phyloP scores from a whole-genome alignment of 2,329 filamentous ascomycete genomes.

The Phaeophleospora eucalypticola region DNA sequence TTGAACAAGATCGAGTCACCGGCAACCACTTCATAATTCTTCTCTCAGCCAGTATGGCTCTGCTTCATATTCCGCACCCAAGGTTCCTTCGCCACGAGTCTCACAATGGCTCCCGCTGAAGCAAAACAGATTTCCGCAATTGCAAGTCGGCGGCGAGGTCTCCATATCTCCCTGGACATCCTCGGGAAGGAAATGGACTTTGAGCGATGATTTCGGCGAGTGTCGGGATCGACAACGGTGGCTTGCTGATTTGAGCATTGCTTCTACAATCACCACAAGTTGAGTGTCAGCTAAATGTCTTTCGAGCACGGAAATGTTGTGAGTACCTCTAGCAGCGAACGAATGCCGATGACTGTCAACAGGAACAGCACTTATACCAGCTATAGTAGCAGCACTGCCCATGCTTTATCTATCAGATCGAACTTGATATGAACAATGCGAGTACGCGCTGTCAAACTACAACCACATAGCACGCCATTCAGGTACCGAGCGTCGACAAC shows the following conservation, averaged over 20 bases:
- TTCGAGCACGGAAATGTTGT: background rate
- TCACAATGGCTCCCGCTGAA: constrained; percentile 6
- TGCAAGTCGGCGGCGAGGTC: constrained; percentile 5
- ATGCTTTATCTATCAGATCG: background rate
- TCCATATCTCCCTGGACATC: background rate
- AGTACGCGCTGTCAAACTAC: background rate
- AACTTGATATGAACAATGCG: background rate
- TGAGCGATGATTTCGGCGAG: constrained; percentile 1
- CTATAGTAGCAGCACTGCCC: background rate
- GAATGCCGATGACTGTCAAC: background rate
- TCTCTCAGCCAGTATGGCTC: constrained; percentile 8
- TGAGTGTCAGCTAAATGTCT: background rate
- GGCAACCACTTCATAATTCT: too few relatives aligned
- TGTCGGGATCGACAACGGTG: background rate
- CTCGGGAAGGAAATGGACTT: constrained; percentile 8
- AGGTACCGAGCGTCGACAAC: background rate
- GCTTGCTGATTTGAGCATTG: background rate
- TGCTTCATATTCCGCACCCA: constrained; percentile 6
- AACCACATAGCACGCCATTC: background rate
- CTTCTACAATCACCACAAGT: background rate
- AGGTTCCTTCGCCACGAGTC: constrained; percentile 4
- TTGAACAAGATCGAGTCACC: too few relatives aligned
- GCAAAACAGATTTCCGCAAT: constrained; percentile 8
- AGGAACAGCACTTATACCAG: background rate
- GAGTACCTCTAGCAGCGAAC: background rate